A percentile compares a stretch with the other conserved stretches of the same genome.
Conservation (phyloP, 257 asterid genomes). For the Scutellaria barbata region DNA sequence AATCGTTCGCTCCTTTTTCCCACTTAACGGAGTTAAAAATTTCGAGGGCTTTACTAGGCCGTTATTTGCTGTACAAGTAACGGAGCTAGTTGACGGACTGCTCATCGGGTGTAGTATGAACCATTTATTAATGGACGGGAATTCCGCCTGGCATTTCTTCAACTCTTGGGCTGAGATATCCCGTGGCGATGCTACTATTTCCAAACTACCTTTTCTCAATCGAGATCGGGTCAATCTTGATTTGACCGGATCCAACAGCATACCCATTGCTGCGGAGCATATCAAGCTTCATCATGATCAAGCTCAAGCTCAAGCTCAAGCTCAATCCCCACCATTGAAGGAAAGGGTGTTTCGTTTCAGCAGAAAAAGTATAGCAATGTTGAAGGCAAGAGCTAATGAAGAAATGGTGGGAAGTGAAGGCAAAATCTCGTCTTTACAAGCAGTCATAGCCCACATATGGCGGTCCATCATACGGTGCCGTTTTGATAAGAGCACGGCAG, state of each 20-base stretch:
- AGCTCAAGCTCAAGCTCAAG: no score
- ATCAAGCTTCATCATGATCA: neutral
- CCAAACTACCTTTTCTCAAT: conserved; percentile 34
- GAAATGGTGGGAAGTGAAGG: conserved; percentile 24
- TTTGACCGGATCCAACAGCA: neutral
- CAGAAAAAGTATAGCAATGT: conserved; percentile 23
- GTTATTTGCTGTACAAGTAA: conserved; percentile 47
- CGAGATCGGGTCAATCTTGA: conserved; percentile 34
- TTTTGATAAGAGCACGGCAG: neutral
- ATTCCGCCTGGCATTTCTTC: conserved; percentile 48
- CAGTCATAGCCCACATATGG: conserved; percentile 57
- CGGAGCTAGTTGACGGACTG: conserved; percentile 46
- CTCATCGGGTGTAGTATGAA: conserved; percentile 47
- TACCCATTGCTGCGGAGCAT: conserved; percentile 21
- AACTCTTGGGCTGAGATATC: conserved; percentile 52
- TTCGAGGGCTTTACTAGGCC: conserved; percentile 43
- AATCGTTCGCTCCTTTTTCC: conserved; percentile 37
- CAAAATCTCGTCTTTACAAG: conserved; percentile 51
- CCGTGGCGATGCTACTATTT: conserved; percentile 30
- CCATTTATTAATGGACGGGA: conserved; percentile 42
- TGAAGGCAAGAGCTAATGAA: conserved; percentile 40
- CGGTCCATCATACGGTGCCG: conserved; percentile 40
- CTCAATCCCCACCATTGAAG: neutral
- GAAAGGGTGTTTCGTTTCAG: conserved; percentile 40
- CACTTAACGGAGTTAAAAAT: conserved; percentile 41